A percentile compares a stretch with the other conserved stretches of the same genome.
Conservation (phyloP, 352 stramenopile genomes). For the Phytopythium aichiense region DNA sequence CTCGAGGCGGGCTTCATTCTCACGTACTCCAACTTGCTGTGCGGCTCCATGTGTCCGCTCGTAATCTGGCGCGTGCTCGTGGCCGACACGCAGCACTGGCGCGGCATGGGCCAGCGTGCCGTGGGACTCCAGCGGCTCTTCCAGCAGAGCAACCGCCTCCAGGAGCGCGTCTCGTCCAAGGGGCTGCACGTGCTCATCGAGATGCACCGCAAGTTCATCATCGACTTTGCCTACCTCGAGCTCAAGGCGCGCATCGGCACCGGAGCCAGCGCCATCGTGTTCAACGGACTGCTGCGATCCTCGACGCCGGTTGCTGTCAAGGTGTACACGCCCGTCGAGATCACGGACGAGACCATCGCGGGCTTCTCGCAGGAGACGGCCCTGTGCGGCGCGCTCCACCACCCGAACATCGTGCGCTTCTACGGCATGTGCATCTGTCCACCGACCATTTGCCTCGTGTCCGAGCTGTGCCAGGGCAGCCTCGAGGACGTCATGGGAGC, state of each 20-base stretch:
- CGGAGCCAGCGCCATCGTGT: slow-evolving; percentile 43
- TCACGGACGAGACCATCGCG: slow-evolving; percentile 52
- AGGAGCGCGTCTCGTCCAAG: slow-evolving; percentile 48
- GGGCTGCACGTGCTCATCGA: slow-evolving; percentile 63
- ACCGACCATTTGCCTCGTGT: slow-evolving; percentile 63
- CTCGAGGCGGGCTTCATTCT: slow-evolving; percentile 55
- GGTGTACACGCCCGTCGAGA: slow-evolving; percentile 60
- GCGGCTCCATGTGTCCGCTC: slow-evolving; percentile 42
- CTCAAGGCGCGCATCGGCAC: slow-evolving; percentile 48
- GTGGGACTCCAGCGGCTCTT: slow-evolving; percentile 38
- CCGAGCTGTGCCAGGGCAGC: slow-evolving; percentile 58
- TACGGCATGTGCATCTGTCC: slow-evolving; percentile 63
- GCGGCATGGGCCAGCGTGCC: slow-evolving; percentile 44
- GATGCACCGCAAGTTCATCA: slow-evolving; percentile 72
- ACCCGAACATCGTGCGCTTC: slow-evolving; percentile 64
- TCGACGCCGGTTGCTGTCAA: slow-evolving; percentile 56
- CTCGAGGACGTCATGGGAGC: slow-evolving; percentile 50
- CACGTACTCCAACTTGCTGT: slow-evolving; percentile 57
- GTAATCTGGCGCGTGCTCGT: slow-evolving; percentile 58
- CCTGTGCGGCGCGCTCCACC: slow-evolving; percentile 47
- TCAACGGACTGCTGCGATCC: slow-evolving; percentile 43
- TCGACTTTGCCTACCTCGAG: slow-evolving; percentile 63
- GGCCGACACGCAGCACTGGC: slow-evolving; percentile 59
- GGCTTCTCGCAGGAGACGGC: slow-evolving; percentile 60
- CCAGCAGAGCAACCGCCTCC: slow-evolving; percentile 38